phyloP scores from a whole-genome alignment of 495 filamentous ascomycete species.

The Aspergillus homomorphus region DNA sequence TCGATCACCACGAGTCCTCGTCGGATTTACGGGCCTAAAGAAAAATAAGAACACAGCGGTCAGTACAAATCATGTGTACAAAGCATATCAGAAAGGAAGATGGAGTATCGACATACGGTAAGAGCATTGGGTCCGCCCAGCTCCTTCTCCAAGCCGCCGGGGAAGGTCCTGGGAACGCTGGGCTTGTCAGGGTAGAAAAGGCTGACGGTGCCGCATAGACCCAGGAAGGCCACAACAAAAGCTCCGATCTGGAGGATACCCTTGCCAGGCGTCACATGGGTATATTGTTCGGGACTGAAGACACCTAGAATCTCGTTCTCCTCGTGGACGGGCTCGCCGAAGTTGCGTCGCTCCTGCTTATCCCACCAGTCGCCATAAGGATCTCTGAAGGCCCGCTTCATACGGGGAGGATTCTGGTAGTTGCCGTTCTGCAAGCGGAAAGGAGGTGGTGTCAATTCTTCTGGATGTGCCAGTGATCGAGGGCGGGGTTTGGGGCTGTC shows the following conservation, averaged over 20 bases:
- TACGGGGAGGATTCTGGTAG: slow-evolving; percentile 80
- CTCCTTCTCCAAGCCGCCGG: slow-evolving; percentile 79
- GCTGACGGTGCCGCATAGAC: slow-evolving; percentile 68
- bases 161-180: slow-evolving; percentile 72
- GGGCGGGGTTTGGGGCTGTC: slow-evolving; percentile 1
- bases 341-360: slow-evolving; percentile 93
- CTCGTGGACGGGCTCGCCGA: slow-evolving; percentile 91
- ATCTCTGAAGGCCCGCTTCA: slow-evolving; percentile 87
- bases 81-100: not conserved
- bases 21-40: slow-evolving; percentile 43
- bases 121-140: slow-evolving; percentile 65
- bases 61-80: not conserved
- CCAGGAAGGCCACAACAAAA: slow-evolving; percentile 68
- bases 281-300: slow-evolving; percentile 87
- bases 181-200: slow-evolving; percentile 81
- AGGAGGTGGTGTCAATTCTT: slow-evolving; percentile 17
- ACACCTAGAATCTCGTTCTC: slow-evolving; percentile 94
- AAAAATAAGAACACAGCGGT: slow-evolving; percentile 4
- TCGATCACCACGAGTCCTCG: slow-evolving; percentile 43
- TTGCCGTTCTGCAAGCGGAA: slow-evolving; percentile 68
- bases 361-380: slow-evolving; percentile 97
- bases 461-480: slow-evolving; percentile 1
- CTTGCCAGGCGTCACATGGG: slow-evolving; percentile 69
- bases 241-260: slow-evolving; percentile 68
- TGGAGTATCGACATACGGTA: slow-evolving; percentile 30